A percentile compares a stretch with the other conserved stretches of the same genome.
Evolutionary conservation across 2,329 filamentous ascomycete species (phyloP).

Genomic region (Celoporthe dispersa): DNA sequence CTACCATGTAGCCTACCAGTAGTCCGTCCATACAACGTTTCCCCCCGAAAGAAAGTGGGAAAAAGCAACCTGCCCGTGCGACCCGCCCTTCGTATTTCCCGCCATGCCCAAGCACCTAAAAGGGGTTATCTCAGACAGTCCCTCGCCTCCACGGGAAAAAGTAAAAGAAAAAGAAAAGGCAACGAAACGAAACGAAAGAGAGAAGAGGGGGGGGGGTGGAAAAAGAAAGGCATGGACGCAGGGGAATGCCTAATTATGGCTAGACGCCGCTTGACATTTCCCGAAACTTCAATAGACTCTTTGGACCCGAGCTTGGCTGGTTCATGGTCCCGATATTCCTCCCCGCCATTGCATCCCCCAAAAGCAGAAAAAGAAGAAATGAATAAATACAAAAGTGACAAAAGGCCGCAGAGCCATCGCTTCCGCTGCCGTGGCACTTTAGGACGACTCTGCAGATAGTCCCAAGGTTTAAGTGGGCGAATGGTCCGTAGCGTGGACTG

Average conservation of each 20-base stretch:
- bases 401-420: not conserved
- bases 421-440: not conserved
- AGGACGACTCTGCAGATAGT: not conserved
- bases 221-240: not conserved
- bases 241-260: not conserved
- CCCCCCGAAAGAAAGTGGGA: not conserved
- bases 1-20: not conserved
- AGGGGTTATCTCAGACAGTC: not conserved
- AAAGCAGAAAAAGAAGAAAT: not conserved
- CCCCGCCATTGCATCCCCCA: not conserved
- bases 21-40: not conserved
- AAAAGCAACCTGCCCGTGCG: not conserved
- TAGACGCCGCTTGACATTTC: not conserved
- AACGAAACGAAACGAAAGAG: not conserved
- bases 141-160: not conserved
- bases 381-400: not conserved
- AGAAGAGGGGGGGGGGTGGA: no score
- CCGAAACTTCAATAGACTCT: not conserved
- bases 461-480: not conserved
- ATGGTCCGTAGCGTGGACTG: not conserved
- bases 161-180: not conserved
- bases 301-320: not conserved
- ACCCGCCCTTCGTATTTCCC: not conserved
- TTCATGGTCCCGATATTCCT: not conserved
- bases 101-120: not conserved